Evolutionary conservation across 2,329 filamentous ascomycete species (phyloP), one percentile per base, ranked within the genome.

Genomic region (Stromatinia cepivora): DNA sequence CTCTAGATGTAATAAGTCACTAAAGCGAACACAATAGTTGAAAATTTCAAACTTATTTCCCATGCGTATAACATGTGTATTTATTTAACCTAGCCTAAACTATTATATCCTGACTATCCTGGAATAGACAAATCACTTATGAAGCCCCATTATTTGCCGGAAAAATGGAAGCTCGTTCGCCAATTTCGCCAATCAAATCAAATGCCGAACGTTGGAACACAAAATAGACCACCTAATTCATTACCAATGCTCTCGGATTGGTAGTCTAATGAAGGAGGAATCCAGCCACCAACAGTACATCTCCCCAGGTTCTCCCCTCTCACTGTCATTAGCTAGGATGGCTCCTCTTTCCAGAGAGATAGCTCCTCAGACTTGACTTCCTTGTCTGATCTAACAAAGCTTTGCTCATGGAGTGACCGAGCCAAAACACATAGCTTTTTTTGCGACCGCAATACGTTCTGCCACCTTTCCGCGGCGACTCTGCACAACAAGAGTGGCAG

Each of bases 301-400:
- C 0, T 1, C 1, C 17, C 1, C 15, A 25, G 39, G 15, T 7
- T 17, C 39, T 42, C 39, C 2, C 4, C 1, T 11, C 0, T 0
- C 8, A 7, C 9, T 25, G 1, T 20, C 13, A 20, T 7, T 11
- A 28, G n/a, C 25, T 10, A 13, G 7, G 3, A 45, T 28, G 4
- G 8, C 15, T 45, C 1, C 8, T 20, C 9, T 4, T 11, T 9
- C 36, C 0, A 17, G 22, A 25, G 4, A 8, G 0, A 13, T 25
- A 10, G 3, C 36, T 22, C 8, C 11, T 13, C 8, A 46, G 1
- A 4, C 3, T 22, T 28, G 5, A 20, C 1, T 11, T 15, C 7
- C 7, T 1, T 2, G 0, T 46, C 4, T 31, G 6, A 20, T 7
- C 22, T 2, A 0, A 7, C 22, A n/a, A 42, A 46, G 3, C 1